These are phyloP conservation scores for Cyclostephanos tholiformis DNA, from an alignment of 108 stramenopile species.

Conservation along the genomic window DNA sequence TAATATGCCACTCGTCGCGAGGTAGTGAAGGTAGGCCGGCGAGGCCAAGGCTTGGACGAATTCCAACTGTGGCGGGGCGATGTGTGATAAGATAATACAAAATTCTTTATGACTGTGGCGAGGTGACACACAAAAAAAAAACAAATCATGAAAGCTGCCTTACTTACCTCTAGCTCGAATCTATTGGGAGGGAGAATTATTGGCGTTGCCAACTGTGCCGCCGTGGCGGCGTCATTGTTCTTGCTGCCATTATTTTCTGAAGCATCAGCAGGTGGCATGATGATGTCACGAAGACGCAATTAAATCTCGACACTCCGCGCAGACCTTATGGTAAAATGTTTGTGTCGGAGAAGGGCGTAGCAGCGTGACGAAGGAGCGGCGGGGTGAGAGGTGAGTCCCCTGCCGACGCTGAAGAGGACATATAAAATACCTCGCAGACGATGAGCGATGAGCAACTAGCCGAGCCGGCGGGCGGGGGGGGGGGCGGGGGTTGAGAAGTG, in stretches of 20 bases:
- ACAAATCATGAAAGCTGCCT: too few species aligned
- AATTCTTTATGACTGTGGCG: too few species aligned
- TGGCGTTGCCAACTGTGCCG: slow-evolving; percentile 8
- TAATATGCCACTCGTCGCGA: slow-evolving; percentile 69
- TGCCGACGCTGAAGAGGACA: too few species aligned
- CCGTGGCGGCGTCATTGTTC: neutral
- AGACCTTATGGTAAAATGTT: neutral
- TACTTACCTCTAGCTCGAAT: slow-evolving; percentile 51
- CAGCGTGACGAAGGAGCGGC: neutral
- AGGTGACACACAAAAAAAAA: too few species aligned
- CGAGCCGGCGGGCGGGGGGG: too few species aligned
- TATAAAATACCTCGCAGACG: too few species aligned
- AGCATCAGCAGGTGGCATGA: slow-evolving; percentile 16
- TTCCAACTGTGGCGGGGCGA: slow-evolving; percentile 40
- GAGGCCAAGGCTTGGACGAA: slow-evolving; percentile 82
- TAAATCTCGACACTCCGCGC: neutral
- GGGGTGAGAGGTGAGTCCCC: too few species aligned
- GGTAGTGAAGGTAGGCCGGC: slow-evolving; percentile 84
- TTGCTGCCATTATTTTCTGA: neutral
- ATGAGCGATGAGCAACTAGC: too few species aligned
- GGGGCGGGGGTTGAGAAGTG: too few species aligned
- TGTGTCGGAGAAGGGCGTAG: neutral
- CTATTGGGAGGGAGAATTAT: slow-evolving; percentile 42
- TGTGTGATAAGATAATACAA: too few species aligned
- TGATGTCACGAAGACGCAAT: neutral